Evolutionary conservation across 441 rosid species (phyloP), one percentile per base, ranked within the genome.

Genomic region (Gossypium schwendimanii): DNA sequence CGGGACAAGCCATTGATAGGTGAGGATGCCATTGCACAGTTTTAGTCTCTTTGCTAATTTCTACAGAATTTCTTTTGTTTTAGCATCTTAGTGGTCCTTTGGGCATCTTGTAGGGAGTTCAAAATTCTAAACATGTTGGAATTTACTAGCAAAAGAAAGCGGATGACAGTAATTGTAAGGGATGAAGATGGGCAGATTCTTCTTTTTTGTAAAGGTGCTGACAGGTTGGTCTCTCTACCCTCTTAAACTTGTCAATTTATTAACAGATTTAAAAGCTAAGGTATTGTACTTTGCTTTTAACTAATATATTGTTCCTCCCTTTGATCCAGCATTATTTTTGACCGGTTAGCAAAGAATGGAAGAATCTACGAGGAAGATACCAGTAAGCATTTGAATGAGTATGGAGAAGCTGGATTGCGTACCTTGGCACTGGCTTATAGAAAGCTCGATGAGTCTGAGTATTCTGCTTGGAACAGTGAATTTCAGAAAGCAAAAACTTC

Each of bases 181-280:
- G 96, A 91, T 33, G 89, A 87, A 84, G 85, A 88, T 72, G 94
- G 92, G 15, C 89, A 87, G 82, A 83, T 87, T 81, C 76, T 94
- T 77, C 85, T 94, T 74, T 80, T 94, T 73, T 92, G 98, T 88
- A 94, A 94, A 88, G 98, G 98, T 74, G 98, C 98, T 68, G 98
- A 94, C 89, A 92, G 98, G 98, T 94, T 80, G 72, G 84, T 69
- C 63, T 70, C 54, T 36, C 15, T 58, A 57, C 18, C 45, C 15
- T 33, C 64, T 64, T 61, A 39, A 47, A 55, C 23, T 63, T 20
- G 70, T 52, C 47, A 36, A 61, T 26, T 2, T 62, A 49, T 55
- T 21, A 59, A 44, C 54, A 33, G 24, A n/a, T 68, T 52, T 6
- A 33, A 7, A 50, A 28, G 71, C 53, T 18, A 50, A 39, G 64